phyloP scores from a whole-genome alignment of 1,139 yeast genomes.

The Sugiyamaella novakii region DNA sequence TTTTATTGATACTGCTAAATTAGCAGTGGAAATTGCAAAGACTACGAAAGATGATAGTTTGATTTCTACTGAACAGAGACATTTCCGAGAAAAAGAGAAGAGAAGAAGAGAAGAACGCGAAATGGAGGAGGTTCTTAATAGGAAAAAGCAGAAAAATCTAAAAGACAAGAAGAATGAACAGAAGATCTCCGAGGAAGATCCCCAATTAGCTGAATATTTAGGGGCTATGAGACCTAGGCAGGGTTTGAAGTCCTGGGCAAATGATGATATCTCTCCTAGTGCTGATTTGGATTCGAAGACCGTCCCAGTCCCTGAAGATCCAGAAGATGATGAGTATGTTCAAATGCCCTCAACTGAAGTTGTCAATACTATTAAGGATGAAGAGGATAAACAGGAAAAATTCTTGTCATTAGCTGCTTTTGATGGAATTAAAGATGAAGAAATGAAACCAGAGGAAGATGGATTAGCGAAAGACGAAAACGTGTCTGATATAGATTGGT shows the following conservation, averaged over 20 bases:
- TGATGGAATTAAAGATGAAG: slow-evolving; percentile 26
- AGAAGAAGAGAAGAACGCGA: slow-evolving; percentile 45
- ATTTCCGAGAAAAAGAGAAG: slow-evolving; percentile 54
- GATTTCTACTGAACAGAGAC: slow-evolving; percentile 61
- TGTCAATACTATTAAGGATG: slow-evolving; percentile 30
- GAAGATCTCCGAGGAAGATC: slow-evolving; percentile 45
- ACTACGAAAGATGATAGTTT: slow-evolving; percentile 82
- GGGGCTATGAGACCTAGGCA: slow-evolving; percentile 79
- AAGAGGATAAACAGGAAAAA: slow-evolving; percentile 33
- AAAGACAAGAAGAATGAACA: neutral
- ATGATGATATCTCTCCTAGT: slow-evolving; percentile 60
- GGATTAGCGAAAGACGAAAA: slow-evolving; percentile 53
- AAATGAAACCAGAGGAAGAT: slow-evolving; percentile 28
- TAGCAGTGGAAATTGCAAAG: slow-evolving; percentile 81
- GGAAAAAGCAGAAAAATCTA: slow-evolving; percentile 52
- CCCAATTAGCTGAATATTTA: slow-evolving; percentile 75
- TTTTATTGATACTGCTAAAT: slow-evolving; percentile 78
- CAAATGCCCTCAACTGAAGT: slow-evolving; percentile 24
- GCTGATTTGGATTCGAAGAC: neutral
- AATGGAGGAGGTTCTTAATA: slow-evolving; percentile 37
- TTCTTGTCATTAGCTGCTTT: slow-evolving; percentile 8
- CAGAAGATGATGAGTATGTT: slow-evolving; percentile 38
- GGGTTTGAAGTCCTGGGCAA: slow-evolving; percentile 70
- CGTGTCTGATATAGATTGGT: slow-evolving; percentile 87
- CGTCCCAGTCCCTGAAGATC: slow-evolving; percentile 25